Evolutionary conservation across 768 basidiomycete species (phyloP).

Genomic region (Termitomyces sp.): DNA sequence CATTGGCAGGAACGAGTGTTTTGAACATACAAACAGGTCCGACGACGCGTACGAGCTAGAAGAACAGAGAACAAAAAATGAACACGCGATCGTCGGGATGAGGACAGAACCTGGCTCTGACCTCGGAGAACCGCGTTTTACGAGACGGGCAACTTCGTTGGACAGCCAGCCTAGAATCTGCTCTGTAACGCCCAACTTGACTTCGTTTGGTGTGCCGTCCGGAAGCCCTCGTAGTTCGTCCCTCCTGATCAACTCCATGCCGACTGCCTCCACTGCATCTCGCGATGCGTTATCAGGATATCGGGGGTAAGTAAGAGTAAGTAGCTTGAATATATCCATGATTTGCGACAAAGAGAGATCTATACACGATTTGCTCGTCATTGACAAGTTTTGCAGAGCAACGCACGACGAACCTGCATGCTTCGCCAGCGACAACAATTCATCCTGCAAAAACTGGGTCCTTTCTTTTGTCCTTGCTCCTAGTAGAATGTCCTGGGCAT

Average conservation of each 20-base stretch:
- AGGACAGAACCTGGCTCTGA: constrained; percentile 32
- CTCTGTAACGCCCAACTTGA: constrained; percentile 60
- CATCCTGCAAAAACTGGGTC: constrained; percentile 60
- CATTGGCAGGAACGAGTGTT: constrained; percentile 35
- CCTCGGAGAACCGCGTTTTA: constrained; percentile 55
- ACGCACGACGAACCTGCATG: constrained; percentile 49
- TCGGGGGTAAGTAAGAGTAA: constrained; percentile 76
- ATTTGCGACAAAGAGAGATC: constrained; percentile 60
- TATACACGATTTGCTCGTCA: constrained; percentile 23
- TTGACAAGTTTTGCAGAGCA: constrained; percentile 5
- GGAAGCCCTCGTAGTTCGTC: constrained; percentile 53
- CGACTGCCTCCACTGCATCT: constrained; percentile 68
- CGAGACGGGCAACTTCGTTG: constrained; percentile 59
- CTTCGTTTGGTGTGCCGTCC: constrained; percentile 38
- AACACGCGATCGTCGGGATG: background rate
- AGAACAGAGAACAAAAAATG: constrained; percentile 4
- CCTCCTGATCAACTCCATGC: constrained; percentile 58
- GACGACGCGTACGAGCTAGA: constrained; percentile 54
- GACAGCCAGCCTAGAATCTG: constrained; percentile 77
- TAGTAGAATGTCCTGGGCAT: constrained; percentile 51
- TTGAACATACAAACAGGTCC: constrained; percentile 70
- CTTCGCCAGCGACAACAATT: constrained; percentile 54
- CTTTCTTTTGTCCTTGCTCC: constrained; percentile 54
- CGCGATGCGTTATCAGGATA: constrained; percentile 74
- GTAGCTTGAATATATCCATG: constrained; percentile 68